These are phyloP conservation scores for Vitis amurensis DNA, from an alignment of 164 flowering plant species.

Conservation along the genomic window DNA sequence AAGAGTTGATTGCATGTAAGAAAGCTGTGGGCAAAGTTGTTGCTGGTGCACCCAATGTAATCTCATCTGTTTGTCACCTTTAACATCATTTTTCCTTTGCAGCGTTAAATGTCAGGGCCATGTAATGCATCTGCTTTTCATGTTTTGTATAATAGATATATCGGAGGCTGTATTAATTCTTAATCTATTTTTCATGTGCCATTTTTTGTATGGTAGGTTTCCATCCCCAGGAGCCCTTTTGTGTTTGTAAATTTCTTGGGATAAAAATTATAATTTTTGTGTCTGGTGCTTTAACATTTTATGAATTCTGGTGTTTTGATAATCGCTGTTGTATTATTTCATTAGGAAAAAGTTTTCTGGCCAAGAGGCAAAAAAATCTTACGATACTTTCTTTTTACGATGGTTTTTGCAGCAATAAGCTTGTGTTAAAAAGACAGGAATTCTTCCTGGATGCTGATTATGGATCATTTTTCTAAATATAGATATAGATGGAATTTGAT, in stretches of 20 bases:
- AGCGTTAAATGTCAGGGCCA: background rate
- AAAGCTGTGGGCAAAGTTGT: slow-evolving; percentile 78
- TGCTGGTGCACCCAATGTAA: slow-evolving; percentile 89
- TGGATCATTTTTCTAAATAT: too few species aligned
- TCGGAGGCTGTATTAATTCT: background rate
- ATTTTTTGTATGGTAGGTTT: background rate
- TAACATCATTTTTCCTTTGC: background rate
- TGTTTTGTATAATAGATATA: background rate
- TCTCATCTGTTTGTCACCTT: slow-evolving; percentile 12
- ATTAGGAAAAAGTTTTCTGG: background rate
- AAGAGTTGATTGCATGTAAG: slow-evolving; percentile 90
- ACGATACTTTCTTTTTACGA: background rate
- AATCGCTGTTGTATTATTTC: background rate
- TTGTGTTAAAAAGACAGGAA: too few species aligned
- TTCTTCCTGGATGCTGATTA: too few species aligned
- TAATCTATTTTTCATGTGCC: background rate
- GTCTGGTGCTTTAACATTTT: background rate
- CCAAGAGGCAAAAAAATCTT: background rate
- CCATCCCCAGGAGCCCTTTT: background rate
- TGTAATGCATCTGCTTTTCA: background rate
- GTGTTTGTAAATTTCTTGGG: background rate
- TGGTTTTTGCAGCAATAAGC: background rate
- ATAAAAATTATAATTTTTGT: background rate
- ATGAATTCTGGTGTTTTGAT: background rate
- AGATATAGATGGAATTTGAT: too few species aligned